These are phyloP conservation scores for Insectozyma bohioensis DNA, from an alignment of 1,139 yeast species.

Conservation along the genomic window DNA sequence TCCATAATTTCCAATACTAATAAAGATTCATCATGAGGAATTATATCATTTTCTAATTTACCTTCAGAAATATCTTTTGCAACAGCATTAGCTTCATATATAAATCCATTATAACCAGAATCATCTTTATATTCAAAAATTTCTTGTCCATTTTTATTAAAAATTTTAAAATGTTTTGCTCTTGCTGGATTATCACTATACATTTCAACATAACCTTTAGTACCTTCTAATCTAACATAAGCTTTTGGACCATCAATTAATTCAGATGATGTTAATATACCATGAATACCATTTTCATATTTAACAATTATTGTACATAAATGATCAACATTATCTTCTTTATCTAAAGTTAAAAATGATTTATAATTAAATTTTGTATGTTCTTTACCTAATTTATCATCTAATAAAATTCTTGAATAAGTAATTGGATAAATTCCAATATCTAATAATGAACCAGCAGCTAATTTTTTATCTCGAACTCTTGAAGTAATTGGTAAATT, in stretches of 20 bases:
- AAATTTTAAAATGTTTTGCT: slow-evolving; percentile 28
- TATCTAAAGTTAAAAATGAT: slow-evolving; percentile 33
- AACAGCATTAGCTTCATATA: slow-evolving; percentile 53
- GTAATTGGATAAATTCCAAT: slow-evolving; percentile 60
- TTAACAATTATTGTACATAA: slow-evolving; percentile 33
- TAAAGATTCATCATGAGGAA: slow-evolving; percentile 47
- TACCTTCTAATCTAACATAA: slow-evolving; percentile 38
- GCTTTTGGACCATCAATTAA: slow-evolving; percentile 29
- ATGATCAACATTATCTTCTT: slow-evolving; percentile 35
- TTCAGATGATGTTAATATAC: slow-evolving; percentile 34
- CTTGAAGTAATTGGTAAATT: slow-evolving; percentile 28
- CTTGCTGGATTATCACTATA: slow-evolving; percentile 37
- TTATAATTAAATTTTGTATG: slow-evolving; percentile 28
- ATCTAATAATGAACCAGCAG: slow-evolving; percentile 63
- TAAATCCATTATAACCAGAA: slow-evolving; percentile 42
- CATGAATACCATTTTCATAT: slow-evolving; percentile 37
- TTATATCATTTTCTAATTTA: slow-evolving; percentile 28
- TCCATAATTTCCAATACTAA: slow-evolving; percentile 48
- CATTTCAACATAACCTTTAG: slow-evolving; percentile 35
- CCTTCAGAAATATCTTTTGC: slow-evolving; percentile 43
- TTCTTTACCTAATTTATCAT: slow-evolving; percentile 28
- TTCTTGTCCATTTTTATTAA: slow-evolving; percentile 22
- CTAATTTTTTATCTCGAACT: slow-evolving; percentile 45
- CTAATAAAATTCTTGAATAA: slow-evolving; percentile 42
- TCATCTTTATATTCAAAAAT: slow-evolving; percentile 27